These are phyloP conservation scores for Ministeria vibrans DNA, from an alignment of 78 protist species.

Conservation along the genomic window DNA sequence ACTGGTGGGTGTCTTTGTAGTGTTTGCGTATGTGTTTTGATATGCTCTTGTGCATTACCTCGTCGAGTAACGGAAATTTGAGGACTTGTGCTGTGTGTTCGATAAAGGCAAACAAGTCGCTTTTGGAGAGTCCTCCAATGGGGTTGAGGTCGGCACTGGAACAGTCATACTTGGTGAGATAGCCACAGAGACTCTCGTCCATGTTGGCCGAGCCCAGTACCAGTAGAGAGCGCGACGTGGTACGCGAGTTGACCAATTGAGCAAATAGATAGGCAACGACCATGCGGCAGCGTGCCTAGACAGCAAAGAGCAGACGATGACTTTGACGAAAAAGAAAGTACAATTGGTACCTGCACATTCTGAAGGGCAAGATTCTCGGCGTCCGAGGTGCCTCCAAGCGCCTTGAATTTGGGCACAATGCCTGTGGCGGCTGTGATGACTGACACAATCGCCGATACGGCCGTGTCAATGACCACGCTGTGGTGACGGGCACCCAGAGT, in stretches of 20 bases:
- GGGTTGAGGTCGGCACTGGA: slow-evolving; percentile 79
- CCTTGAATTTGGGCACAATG: slow-evolving; percentile 36
- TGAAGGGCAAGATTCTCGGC: slow-evolving; percentile 77
- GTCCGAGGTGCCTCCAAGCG: background rate
- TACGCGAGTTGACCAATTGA: slow-evolving; percentile 58
- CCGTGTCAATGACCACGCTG: slow-evolving; percentile 36
- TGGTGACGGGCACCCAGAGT: background rate
- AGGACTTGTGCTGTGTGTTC: background rate
- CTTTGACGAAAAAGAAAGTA: background rate
- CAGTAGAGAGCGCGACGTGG: slow-evolving; percentile 51
- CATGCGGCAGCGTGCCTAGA: slow-evolving; percentile 59
- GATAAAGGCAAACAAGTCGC: slow-evolving; percentile 44
- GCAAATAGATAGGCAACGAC: slow-evolving; percentile 67
- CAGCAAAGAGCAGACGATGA: background rate
- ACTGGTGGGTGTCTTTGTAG: background rate
- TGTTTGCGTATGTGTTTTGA: slow-evolving; percentile 1
- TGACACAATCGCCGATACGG: slow-evolving; percentile 21
- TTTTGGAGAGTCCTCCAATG: slow-evolving; percentile 65
- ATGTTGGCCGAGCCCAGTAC: slow-evolving; percentile 80
- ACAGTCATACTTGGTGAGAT: slow-evolving; percentile 83
- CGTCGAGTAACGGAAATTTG: background rate
- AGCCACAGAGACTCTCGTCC: slow-evolving; percentile 71
- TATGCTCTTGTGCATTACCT: background rate
- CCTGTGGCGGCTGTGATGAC: slow-evolving; percentile 11
- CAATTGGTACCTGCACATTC: slow-evolving; percentile 61